Conservation (phyloP, 257 asterid species). For the Scutellaria minor region DNA sequence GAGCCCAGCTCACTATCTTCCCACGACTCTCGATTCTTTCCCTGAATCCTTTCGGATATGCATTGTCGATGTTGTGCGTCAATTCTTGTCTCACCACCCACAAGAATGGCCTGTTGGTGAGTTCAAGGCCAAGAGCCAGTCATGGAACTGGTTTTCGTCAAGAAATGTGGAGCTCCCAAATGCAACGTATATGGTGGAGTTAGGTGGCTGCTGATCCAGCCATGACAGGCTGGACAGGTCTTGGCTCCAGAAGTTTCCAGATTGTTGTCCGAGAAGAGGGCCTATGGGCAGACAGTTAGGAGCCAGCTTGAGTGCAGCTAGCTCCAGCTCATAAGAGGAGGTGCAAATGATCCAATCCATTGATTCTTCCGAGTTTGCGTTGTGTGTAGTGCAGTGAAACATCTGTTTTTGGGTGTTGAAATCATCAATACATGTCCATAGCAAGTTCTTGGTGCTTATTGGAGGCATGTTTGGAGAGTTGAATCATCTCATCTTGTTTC, state of each 20-base stretch:
- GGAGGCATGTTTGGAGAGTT: constrained; percentile 49
- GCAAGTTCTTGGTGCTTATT: constrained; percentile 41
- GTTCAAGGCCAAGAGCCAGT: constrained; percentile 55
- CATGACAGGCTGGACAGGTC: constrained; percentile 49
- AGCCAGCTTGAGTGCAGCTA: constrained; percentile 35
- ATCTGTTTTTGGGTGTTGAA: constrained; percentile 24
- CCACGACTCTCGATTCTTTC: constrained; percentile 40
- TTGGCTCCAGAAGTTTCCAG: background rate
- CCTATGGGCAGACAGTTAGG: constrained; percentile 47
- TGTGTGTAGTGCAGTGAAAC: constrained; percentile 23
- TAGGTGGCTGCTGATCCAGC: constrained; percentile 56
- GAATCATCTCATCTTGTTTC: constrained; percentile 40
- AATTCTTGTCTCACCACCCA: constrained; percentile 51
- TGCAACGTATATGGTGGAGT: constrained; percentile 57
- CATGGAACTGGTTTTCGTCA: constrained; percentile 49
- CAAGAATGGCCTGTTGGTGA: constrained; percentile 45
- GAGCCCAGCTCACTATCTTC: background rate
- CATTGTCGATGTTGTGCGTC: background rate
- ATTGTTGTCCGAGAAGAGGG: constrained; percentile 43
- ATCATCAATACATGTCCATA: constrained; percentile 48
- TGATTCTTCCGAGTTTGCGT: constrained; percentile 24
- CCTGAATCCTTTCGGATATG: constrained; percentile 41
- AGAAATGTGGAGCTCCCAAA: constrained; percentile 65
- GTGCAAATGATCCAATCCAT: constrained; percentile 54
- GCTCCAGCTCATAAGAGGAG: constrained; percentile 47